Evolutionary conservation across 2,329 filamentous ascomycete species (phyloP), one percentile per base, ranked within the genome.

Genomic region (Cephalotrichum gorgonifer): DNA sequence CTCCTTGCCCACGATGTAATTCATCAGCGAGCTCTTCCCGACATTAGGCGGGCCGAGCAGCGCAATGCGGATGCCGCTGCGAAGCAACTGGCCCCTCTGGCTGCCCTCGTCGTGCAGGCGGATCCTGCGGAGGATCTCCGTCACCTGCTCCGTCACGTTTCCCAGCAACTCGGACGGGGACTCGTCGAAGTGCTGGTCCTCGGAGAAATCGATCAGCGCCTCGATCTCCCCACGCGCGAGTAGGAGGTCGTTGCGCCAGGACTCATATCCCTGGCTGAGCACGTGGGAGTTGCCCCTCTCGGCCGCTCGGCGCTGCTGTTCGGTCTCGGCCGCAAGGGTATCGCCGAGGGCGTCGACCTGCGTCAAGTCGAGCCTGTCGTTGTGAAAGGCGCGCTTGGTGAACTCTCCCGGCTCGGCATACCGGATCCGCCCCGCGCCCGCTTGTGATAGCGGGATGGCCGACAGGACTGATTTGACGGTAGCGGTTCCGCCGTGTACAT

Each of bases 361-460:
- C 2, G 88, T 86, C 1, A 98, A 76, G 58, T 94, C 86, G 4
- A 98, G 76, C 2, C 88, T 80, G 57, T 84, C 75, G 62, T 96
- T 93, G 61, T 90, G 74, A 60, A 98, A 98, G 5, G 93, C 90
- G 33, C 93, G 83, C 53, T 84, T 83, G 4, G 93, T 98, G 64
- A 98, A 98, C 62, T 98, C 93, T 49, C 93, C 93, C 0, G 93
- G 85, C 60, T 96, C 91, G 3, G 93, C 93, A 61, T 95, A 95
- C 27, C 89, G 86, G 51, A 95, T 81, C 12, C 57, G 59, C 22
- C 52, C 52, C 11, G 39, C 12, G 12, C 57, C 46, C 20, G 48
- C 56, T 43, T 15, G 53, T 55, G 75, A 80, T 41, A 67, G 66
- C 0, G 86, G 76, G 50, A 98, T 86, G 4, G 89, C 88, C 23